These are phyloP conservation scores for Russula lepida DNA, from an alignment of 768 basidiomycete genomes.

Conservation along the genomic window DNA sequence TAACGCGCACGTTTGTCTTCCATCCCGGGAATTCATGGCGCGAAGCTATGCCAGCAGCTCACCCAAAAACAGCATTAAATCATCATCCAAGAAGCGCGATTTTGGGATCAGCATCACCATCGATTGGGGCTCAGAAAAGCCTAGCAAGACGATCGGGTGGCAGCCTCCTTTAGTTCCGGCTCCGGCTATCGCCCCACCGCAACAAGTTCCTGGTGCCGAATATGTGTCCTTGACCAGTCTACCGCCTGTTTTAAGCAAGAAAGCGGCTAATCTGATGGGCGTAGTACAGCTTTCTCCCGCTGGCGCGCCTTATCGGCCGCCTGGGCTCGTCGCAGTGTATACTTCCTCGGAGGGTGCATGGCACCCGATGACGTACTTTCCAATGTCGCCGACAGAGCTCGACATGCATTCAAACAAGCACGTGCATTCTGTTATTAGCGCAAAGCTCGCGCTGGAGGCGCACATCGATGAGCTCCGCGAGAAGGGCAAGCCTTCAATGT, in stretches of 20 bases:
- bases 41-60: slow-evolving; percentile 21
- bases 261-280: slow-evolving; percentile 35
- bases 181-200: too few species aligned
- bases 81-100: slow-evolving; percentile 20
- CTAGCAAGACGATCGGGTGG: slow-evolving; percentile 21
- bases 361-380: slow-evolving; percentile 50
- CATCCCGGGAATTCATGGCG: slow-evolving; percentile 33
- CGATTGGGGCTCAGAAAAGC: slow-evolving; percentile 32
- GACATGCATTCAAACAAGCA: slow-evolving; percentile 73
- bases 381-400: slow-evolving; percentile 48
- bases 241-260: slow-evolving; percentile 26
- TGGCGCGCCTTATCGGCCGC: slow-evolving; percentile 38
- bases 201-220: slow-evolving; percentile 25
- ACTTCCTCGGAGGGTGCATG: neutral
- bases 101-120: slow-evolving; percentile 30
- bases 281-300: slow-evolving; percentile 9
- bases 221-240: slow-evolving; percentile 7
- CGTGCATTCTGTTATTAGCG: slow-evolving; percentile 55
- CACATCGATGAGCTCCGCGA: slow-evolving; percentile 33
- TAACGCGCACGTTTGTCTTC: slow-evolving; percentile 49
- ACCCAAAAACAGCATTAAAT: slow-evolving; percentile 10
- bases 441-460: slow-evolving; percentile 47
- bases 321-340: slow-evolving; percentile 45
- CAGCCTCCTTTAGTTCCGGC: slow-evolving; percentile 5
- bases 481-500: slow-evolving; percentile 22